phyloP scores from a whole-genome alignment of 2,329 filamentous ascomycete genomes.

The Nemania serpens region DNA sequence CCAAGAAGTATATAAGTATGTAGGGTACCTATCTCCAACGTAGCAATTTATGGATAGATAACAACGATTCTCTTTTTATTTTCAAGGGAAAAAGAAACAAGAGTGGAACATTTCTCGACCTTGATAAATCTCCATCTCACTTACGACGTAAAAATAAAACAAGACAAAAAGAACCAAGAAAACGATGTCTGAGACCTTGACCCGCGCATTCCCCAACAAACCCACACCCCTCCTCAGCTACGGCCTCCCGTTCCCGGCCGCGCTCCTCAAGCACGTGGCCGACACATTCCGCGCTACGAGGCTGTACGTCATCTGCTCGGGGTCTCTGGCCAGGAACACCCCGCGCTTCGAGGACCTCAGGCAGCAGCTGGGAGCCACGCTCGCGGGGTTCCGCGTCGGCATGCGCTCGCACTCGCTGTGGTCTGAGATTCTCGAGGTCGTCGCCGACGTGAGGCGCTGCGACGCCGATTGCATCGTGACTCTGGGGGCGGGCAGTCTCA shows the following conservation, averaged over 20 bases:
- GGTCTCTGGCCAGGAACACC: conserved; percentile 53
- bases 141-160: no score
- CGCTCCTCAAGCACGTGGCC: conserved; percentile 50
- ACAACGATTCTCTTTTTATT: no score
- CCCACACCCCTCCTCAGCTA: conserved; percentile 46
- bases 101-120: no score
- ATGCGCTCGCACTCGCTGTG: conserved; percentile 60
- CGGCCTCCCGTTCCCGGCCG: conserved; percentile 51
- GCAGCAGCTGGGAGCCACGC: conserved; percentile 45
- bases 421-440: conserved; percentile 55
- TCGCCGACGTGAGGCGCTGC: conserved; percentile 44
- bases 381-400: conserved; percentile 53
- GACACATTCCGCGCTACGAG: conserved; percentile 50
- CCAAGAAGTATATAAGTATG: no score
- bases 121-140: no score
- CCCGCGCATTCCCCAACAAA: conserved; percentile 25
- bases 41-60: no score
- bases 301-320: conserved; percentile 58
- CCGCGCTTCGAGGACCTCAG: conserved; percentile 49
- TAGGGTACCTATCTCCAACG: no score
- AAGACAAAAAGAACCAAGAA: neutral
- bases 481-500: conserved; percentile 59
- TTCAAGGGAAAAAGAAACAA: no score
- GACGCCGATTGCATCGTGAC: conserved; percentile 57
- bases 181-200: conserved; percentile 1